Evolutionary conservation across 2,329 filamentous ascomycete genomes (phyloP), one percentile per base, ranked within the genome.

Genomic region (Exserohilum turcica): DNA sequence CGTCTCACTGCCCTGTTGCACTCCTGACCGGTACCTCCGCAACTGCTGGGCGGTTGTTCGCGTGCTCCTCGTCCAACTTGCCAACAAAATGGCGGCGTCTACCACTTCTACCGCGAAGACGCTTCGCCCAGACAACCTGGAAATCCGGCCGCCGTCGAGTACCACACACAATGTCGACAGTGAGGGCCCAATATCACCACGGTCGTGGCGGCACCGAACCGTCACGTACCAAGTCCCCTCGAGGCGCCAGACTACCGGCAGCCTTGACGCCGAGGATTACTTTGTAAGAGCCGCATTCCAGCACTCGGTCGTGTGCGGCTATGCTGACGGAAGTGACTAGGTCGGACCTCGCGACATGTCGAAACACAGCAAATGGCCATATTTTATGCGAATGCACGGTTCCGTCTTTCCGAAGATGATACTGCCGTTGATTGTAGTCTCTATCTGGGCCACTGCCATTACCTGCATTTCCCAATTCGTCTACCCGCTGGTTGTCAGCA

Each of bases 391-490:
- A 53, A 81, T 92, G 76, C 88, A 91, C 71, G 89, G 89, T 63
- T 89, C 86, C 57, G 86, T 92, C 56, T 72, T 88, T 52, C 89
- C 89, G 10, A 86, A 89, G 67, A 84, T 92, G 82, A 84, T 92
- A 33, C 68, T 92, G 6, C 89, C 89, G 0, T 71, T 92, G 16
- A 7, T 82, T 9, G 80, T 87, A 53, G 79, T 91, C 28, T 83
- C 79, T 12, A 65, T 64, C 12, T 92, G 89, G 89, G 79, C 87
- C 1, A 87, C 86, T 1, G 71, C 81, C 31, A 85, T 92, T 56
- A 89, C 86, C 10, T 73, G 76, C 48, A 53, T 76, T 21, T 73
- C 61, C 10, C 63, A 78, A 50, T 76, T 76, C 43, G 74, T 81
- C 10, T 71, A 80, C 56, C 46, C 66, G 16, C 68, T 87, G 15